Percentiles rank a stretch among this genome's conserved stretches.
These are phyloP conservation scores for Sphaerostilbella broomeana DNA, from an alignment of 2,329 filamentous ascomycete genomes.

Conservation along the genomic window DNA sequence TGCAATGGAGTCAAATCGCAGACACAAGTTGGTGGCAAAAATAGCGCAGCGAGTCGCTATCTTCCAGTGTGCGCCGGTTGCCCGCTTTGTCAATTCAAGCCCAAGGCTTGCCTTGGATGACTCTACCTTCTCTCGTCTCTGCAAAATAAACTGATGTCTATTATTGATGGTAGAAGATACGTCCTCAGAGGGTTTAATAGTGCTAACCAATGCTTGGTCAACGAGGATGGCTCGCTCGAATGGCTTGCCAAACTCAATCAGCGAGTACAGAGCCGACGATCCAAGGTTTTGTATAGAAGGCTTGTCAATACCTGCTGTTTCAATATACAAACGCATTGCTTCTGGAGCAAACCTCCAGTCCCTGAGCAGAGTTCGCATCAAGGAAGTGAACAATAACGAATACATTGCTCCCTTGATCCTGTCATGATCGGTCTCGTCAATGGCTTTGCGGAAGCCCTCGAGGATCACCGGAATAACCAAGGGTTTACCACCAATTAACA, in stretches of 20 bases:
- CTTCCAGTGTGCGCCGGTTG: slow-evolving; percentile 87
- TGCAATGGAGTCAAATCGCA: slow-evolving; percentile 85
- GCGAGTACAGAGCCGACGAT: slow-evolving; percentile 70
- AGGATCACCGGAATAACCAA: slow-evolving; percentile 87
- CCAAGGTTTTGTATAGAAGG: slow-evolving; percentile 89
- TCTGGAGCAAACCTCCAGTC: slow-evolving; percentile 94
- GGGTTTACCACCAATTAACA: slow-evolving; percentile 78
- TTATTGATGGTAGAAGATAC: slow-evolving; percentile 51
- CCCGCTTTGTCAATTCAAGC: slow-evolving; percentile 70
- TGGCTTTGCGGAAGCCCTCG: slow-evolving; percentile 66
- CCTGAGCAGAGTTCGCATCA: slow-evolving; percentile 78
- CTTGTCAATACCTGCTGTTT: slow-evolving; percentile 84
- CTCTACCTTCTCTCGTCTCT: slow-evolving; percentile 72
- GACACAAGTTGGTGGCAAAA: slow-evolving; percentile 82
- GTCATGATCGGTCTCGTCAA: slow-evolving; percentile 76
- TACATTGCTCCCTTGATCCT: slow-evolving; percentile 94
- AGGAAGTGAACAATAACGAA: slow-evolving; percentile 78
- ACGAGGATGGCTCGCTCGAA: slow-evolving; percentile 81
- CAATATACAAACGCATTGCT: slow-evolving; percentile 84
- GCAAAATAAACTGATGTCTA: slow-evolving; percentile 64
- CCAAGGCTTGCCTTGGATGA: slow-evolving; percentile 74
- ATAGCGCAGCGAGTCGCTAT: slow-evolving; percentile 84
- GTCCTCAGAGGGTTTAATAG: slow-evolving; percentile 63
- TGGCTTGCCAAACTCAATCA: slow-evolving; percentile 87
- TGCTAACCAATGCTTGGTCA: slow-evolving; percentile 61